Conservation (phyloP, 1,139 yeast species). For the Lodderomyces theae region DNA sequence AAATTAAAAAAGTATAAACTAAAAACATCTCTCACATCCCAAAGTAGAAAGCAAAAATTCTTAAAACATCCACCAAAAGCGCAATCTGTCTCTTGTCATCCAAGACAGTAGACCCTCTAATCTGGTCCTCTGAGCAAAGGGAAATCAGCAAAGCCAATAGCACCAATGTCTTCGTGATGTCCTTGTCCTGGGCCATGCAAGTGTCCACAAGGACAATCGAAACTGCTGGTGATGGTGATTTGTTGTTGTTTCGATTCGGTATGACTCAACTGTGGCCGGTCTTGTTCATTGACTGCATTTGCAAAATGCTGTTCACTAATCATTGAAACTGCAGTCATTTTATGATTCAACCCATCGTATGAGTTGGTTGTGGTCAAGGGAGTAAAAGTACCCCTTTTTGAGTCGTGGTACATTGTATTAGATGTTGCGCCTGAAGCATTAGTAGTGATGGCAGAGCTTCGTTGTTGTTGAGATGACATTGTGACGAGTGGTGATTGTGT, state of each 20-base stretch:
- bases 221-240: conserved; percentile 6
- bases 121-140: conserved; percentile 38
- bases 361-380: conserved; percentile 15
- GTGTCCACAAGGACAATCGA: conserved; percentile 34
- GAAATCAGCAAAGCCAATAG: conserved; percentile 28
- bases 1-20: no score
- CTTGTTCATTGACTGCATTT: neutral
- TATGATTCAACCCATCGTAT: conserved; percentile 4
- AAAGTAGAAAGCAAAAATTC: no score
- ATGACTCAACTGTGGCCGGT: neutral
- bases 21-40: no score
- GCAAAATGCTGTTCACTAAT: conserved; percentile 2
- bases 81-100: no score
- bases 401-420: conserved; percentile 8
- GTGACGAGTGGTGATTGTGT: neutral
- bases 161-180: conserved; percentile 26
- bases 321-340: neutral
- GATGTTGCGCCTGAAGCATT: neutral
- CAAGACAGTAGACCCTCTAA: no score
- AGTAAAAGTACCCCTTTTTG: conserved; percentile 13
- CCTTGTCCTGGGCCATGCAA: conserved; percentile 38
- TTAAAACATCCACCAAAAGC: no score
- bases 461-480: conserved; percentile 3
- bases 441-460: no score
- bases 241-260: conserved; percentile 2